phyloP scores from a whole-genome alignment of 1,284 basidiomycete species.

The Sutorius eximius region DNA sequence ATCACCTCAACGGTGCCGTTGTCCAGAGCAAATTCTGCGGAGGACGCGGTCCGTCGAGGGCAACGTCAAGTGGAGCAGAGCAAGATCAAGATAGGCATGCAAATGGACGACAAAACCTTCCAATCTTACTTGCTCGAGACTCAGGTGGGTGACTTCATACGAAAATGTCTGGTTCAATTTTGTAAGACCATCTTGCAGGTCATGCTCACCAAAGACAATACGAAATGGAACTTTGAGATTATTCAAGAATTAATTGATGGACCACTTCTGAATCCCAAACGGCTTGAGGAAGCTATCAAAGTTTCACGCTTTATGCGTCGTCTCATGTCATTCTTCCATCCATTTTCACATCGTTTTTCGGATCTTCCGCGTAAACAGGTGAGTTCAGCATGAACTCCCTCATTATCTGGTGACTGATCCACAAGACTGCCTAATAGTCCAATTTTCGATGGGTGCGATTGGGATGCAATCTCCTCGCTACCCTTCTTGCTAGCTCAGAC shows the following conservation, averaged over 20 bases:
- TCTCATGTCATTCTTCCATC: constrained; percentile 91
- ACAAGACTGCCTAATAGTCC: constrained; percentile 42
- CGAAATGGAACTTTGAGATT: constrained; percentile 91
- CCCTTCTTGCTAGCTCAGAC: constrained; percentile 81
- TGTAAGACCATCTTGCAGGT: constrained; percentile 50
- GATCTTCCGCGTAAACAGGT: constrained; percentile 77
- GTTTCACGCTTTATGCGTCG: constrained; percentile 86
- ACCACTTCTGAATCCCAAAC: constrained; percentile 84
- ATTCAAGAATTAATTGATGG: constrained; percentile 92
- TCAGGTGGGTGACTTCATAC: constrained; percentile 51
- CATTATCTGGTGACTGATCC: not conserved
- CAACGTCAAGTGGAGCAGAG: constrained; percentile 90
- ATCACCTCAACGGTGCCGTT: not conserved
- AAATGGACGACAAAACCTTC: constrained; percentile 92
- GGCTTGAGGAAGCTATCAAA: constrained; percentile 95
- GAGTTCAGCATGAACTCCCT: constrained; percentile 15
- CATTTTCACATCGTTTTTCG: constrained; percentile 82
- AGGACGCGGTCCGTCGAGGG: constrained; percentile 85
- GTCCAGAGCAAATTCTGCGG: constrained; percentile 77
- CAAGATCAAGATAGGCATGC: constrained; percentile 85
- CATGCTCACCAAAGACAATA: constrained; percentile 85
- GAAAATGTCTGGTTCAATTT: constrained; percentile 1
- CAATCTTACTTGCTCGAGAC: constrained; percentile 82
- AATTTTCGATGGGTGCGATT: constrained; percentile 84
- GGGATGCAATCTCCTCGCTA: constrained; percentile 80